Evolutionary conservation across 2,329 filamentous ascomycete species (phyloP), one percentile per base, ranked within the genome.

Genomic region (Albifimbria verrucaria): DNA sequence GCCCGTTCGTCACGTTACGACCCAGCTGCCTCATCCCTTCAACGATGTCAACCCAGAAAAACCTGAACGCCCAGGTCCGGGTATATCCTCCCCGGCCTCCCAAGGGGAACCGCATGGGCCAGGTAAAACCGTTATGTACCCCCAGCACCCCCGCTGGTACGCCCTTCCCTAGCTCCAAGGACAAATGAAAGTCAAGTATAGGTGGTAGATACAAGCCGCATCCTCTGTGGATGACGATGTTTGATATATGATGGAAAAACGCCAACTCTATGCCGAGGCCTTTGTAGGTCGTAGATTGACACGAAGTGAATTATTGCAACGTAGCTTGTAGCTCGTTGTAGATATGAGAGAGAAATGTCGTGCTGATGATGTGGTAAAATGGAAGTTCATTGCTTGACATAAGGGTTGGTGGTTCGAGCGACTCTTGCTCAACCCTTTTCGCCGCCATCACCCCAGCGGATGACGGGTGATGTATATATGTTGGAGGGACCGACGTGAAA

Each of bases 191-290:
- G 46, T 3, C n/a, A 55, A 59, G 55, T 59, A 50, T 64, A 59
- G 55, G 57, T 65, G 58, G 58, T 62, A 61, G 54, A 51, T 67
- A 67, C 64, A 65, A 54, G 58, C 56, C 44, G 23, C 51, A 55
- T 50, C 60, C 41, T 55, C 52, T 54, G 25, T 52, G 50, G 57
- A 55, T 49, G 48, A 53, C 55, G 55, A 55, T 55, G 52, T 57
- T 57, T 49, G 49, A 54, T 54, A 59, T 39, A 39, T 58, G 53
- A 54, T 52, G 53, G n/a, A n/a, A 54, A 61, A 68, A 68, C 63
- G 66, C 67, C 61, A 55, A 63, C 61, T 67, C 65, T 70, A 69
- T 70, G 64, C 61, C 58, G 61, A 64, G 60, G 59, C 59, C 62
- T 55, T 59, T 57, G 58, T 60, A 57, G 42, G 52, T 43, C 32